Evolutionary conservation across 2,329 filamentous ascomycete genomes (phyloP), one percentile per base, ranked within the genome.

Genomic region (Polytolypa hystricis): DNA sequence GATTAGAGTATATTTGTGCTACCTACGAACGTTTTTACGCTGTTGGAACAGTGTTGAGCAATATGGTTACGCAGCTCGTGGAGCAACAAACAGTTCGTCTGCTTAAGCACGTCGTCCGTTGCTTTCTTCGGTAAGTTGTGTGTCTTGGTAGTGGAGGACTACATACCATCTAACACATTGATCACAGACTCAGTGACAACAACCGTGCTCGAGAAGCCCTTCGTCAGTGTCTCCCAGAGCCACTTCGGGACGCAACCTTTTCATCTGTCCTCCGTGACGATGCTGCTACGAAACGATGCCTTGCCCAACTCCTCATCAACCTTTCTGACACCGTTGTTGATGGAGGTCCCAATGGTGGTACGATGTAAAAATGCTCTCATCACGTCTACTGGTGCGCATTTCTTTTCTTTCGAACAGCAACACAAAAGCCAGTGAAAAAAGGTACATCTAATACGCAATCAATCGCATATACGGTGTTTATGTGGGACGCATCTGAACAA

Each of bases 21-120:
- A 98, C 91, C 1, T 98, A 98, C 53, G 91, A 98, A 68, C 77
- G 91, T 14, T 98, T 98, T 64, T 98, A 96, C 51, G 91, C 91
- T 5, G 91, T 98, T 4, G 91, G 91, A 4, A 98, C 91, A 1
- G 91, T 98, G 4, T 69, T 98, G 26, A 94, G 85, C 66, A 98
- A 96, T 57, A 98, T 98, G 91, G 91, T 98, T 39, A 86, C 82
- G 36, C 89, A 96, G 64, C 74, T 98, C 25, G 91, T 96, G 26
- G 91, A 98, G 62, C 89, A 94, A 55, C 91, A 98, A 64, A 98
- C 91, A 1, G 91, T 93, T 19, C 75, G 91, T 35, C 71, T 98
- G 31, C 75, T 98, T 16, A 98, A 98, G 73, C 91, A 98, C 57
- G 91, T 98, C 39, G 91, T 98, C 21, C 74, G 91, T 48, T 98